Conservation (phyloP, 257 asterid species). For the Pogostemon cablin region DNA sequence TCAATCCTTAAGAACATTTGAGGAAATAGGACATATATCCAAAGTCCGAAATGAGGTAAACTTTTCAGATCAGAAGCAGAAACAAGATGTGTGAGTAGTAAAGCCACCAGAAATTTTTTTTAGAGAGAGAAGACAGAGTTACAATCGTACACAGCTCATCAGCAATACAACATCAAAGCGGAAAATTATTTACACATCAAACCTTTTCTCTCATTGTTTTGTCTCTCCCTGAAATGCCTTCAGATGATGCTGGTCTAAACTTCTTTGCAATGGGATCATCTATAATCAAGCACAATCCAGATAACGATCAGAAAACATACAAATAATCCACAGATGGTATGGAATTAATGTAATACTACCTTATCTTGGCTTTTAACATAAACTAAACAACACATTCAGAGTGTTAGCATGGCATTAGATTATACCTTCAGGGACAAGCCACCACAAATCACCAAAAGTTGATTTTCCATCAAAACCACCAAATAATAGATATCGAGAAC, state of each 20-base stretch:
- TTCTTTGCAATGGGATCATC: conserved; percentile 92
- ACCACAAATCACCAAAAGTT: conserved; percentile 96
- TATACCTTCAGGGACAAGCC: conserved; percentile 98
- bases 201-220: conserved; percentile 49
- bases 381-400: not conserved
- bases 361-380: conserved; percentile 17
- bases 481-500: conserved; percentile 76
- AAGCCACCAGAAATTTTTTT: not conserved
- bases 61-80: conserved; percentile 1
- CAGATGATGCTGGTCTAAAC: conserved; percentile 43
- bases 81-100: conserved; percentile 9
- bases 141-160: conserved; percentile 6
- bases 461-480: conserved; percentile 98
- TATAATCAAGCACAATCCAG: conserved; percentile 41
- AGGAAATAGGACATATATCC: not conserved
- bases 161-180: conserved; percentile 5
- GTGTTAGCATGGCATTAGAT: not conserved
- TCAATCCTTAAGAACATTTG: not conserved
- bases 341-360: not conserved
- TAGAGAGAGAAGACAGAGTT: conserved; percentile 6
- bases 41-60: conserved; percentile 13
- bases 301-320: conserved; percentile 23
- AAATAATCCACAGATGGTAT: not conserved
- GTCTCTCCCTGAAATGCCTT: conserved; percentile 47
- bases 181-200: conserved; percentile 26